These are phyloP conservation scores for Puccinia horiana DNA, from an alignment of 1,284 basidiomycete species.

Conservation along the genomic window DNA sequence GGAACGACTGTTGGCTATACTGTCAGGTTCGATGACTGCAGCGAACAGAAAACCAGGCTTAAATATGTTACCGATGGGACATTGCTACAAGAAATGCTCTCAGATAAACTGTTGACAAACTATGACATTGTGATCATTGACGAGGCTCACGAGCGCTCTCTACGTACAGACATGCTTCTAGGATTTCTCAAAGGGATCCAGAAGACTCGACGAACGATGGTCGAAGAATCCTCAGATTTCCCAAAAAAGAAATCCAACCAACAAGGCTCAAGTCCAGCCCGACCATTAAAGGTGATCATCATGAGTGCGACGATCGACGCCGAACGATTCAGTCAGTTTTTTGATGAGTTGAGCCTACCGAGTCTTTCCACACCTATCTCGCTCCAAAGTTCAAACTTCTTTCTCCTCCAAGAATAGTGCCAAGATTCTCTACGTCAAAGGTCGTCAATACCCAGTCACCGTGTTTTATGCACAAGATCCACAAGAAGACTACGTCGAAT, in stretches of 20 bases:
- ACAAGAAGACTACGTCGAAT: slow-evolving; percentile 82
- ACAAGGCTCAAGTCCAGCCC: slow-evolving; percentile 55
- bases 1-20: slow-evolving; percentile 85
- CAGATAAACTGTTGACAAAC: slow-evolving; percentile 72
- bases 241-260: slow-evolving; percentile 56
- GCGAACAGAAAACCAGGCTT: slow-evolving; percentile 69
- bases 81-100: slow-evolving; percentile 84
- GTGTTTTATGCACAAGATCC: slow-evolving; percentile 67
- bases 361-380: slow-evolving; percentile 1
- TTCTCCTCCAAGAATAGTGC: slow-evolving; percentile 63
- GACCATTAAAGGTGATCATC: slow-evolving; percentile 78
- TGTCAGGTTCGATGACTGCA: slow-evolving; percentile 88
- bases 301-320: slow-evolving; percentile 98
- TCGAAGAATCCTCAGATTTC: slow-evolving; percentile 59
- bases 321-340: slow-evolving; percentile 87
- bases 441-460: slow-evolving; percentile 83
- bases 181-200: slow-evolving; percentile 73
- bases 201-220: slow-evolving; percentile 62
- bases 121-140: slow-evolving; percentile 92
- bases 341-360: slow-evolving; percentile 65
- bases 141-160: slow-evolving; percentile 93
- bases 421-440: slow-evolving; percentile 84
- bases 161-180: slow-evolving; percentile 91
- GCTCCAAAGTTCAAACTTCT: not conserved
- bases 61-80: slow-evolving; percentile 98